Evolutionary conservation across 148 eudicot genomes (phyloP).

Genomic region (Silene latifolia): DNA sequence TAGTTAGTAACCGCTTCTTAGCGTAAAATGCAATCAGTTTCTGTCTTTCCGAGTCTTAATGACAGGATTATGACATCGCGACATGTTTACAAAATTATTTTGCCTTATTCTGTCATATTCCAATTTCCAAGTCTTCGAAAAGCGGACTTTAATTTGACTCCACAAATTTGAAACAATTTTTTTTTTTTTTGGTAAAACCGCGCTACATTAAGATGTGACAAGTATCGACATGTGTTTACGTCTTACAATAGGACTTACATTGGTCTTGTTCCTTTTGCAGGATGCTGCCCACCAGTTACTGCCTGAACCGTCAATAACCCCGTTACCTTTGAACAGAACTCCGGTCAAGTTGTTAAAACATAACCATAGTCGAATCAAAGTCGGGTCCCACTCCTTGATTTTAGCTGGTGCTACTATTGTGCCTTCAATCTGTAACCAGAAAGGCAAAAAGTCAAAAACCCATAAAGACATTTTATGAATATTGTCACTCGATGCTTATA

Average conservation of each 20-base stretch:
- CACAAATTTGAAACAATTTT: no score
- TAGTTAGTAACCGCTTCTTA: slow-evolving; percentile 7
- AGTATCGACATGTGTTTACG: no score
- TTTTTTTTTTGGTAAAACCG: not conserved
- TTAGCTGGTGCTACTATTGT: slow-evolving; percentile 87
- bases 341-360: slow-evolving; percentile 58
- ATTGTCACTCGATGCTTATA: no score
- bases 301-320: slow-evolving; percentile 95
- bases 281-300: slow-evolving; percentile 99
- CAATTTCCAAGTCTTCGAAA: no score
- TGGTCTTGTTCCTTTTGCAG: slow-evolving; percentile 86
- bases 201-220: not conserved
- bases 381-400: slow-evolving; percentile 74
- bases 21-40: not conserved
- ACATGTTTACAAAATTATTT: no score
- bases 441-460: no score
- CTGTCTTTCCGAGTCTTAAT: not conserved
- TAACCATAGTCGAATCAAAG: slow-evolving; percentile 60
- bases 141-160: no score
- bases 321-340: slow-evolving; percentile 71
- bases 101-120: no score
- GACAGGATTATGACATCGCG: not conserved
- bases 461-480: no score
- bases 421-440: slow-evolving; percentile 78
- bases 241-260: slow-evolving; percentile 39